A percentile compares a stretch with the other conserved stretches of the same genome.
Evolutionary conservation across 164 flowering plant genomes (phyloP).

Genomic region (Santalum album): DNA sequence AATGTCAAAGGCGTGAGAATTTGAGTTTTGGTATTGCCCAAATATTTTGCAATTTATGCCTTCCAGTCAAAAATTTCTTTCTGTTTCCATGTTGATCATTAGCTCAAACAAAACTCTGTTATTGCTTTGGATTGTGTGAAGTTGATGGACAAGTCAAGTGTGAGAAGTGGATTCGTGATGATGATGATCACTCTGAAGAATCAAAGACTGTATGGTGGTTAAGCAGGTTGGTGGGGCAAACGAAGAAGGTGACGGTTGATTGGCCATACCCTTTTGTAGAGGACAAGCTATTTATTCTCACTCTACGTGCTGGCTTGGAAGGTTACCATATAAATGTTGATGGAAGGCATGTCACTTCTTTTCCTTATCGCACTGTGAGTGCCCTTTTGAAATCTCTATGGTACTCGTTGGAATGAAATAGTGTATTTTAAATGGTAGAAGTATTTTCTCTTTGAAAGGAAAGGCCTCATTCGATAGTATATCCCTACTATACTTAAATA

Average conservation of each 20-base stretch:
- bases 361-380: conserved; percentile 91
- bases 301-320: conserved; percentile 84
- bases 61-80: too few species aligned
- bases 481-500: too few species aligned
- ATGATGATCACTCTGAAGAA: conserved; percentile 46
- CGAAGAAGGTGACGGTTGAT: conserved; percentile 61
- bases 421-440: too few species aligned
- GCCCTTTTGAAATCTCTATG: conserved; percentile 1
- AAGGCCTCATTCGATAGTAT: too few species aligned
- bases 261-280: conserved; percentile 90
- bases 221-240: conserved; percentile 54
- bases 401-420: too few species aligned
- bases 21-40: too few species aligned
- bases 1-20: too few species aligned
- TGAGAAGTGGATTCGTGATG: conserved; percentile 94
- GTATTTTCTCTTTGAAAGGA: too few species aligned
- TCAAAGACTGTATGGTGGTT: conserved; percentile 89
- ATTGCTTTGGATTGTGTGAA: conserved; percentile 17
- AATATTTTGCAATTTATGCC: too few species aligned
- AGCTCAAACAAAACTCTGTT: too few species aligned
- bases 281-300: conserved; percentile 79
- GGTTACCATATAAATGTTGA: conserved; percentile 86
- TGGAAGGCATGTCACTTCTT: conserved; percentile 86
- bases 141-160: conserved; percentile 90
- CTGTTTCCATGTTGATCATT: too few species aligned